Evolutionary conservation across 2,329 filamentous ascomycete genomes (phyloP).

Genomic region (Pseudocercospora fuligena): DNA sequence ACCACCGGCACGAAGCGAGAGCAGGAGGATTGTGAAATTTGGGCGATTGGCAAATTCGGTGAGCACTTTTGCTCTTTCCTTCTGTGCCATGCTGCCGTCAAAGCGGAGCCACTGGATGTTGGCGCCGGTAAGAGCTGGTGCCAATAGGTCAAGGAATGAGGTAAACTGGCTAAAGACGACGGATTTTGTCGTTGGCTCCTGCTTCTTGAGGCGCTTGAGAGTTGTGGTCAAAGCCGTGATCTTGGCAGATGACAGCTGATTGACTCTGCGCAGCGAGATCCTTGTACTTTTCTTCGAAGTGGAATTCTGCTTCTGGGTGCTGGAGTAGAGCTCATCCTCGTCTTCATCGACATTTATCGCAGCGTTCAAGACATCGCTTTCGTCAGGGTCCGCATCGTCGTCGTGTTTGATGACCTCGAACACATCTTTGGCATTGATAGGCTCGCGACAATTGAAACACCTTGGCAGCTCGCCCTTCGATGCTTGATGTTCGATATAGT

Average conservation of each 20-base stretch:
- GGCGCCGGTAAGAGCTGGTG: constrained; percentile 73
- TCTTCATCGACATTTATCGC: constrained; percentile 29
- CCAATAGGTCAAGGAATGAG: constrained; percentile 89
- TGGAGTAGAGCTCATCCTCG: constrained; percentile 44
- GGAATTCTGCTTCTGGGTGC: constrained; percentile 36
- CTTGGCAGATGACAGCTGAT: constrained; percentile 81
- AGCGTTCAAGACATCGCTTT: constrained; percentile 25
- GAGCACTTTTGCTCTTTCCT: constrained; percentile 78
- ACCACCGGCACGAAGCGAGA: constrained; percentile 86
- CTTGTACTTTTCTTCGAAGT: constrained; percentile 36
- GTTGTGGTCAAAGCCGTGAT: constrained; percentile 78
- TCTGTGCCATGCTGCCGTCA: constrained; percentile 88
- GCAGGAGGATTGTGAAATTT: constrained; percentile 74
- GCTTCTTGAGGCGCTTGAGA: constrained; percentile 69
- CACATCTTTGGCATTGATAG: constrained; percentile 79
- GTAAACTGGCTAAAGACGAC: constrained; percentile 98
- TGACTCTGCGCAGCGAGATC: constrained; percentile 65
- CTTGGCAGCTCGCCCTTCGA: constrained; percentile 75
- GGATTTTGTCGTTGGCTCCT: constrained; percentile 71
- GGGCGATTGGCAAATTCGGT: constrained; percentile 64
- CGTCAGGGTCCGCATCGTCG: constrained; percentile 40
- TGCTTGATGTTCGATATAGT: constrained; percentile 85
- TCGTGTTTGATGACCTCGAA: constrained; percentile 87
- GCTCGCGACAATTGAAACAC: constrained; percentile 89
- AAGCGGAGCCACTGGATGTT: constrained; percentile 83